Base-by-base conservation (phyloP, 495 filamentous ascomycete species). In the Talaromyces trachyspermus region DNA sequence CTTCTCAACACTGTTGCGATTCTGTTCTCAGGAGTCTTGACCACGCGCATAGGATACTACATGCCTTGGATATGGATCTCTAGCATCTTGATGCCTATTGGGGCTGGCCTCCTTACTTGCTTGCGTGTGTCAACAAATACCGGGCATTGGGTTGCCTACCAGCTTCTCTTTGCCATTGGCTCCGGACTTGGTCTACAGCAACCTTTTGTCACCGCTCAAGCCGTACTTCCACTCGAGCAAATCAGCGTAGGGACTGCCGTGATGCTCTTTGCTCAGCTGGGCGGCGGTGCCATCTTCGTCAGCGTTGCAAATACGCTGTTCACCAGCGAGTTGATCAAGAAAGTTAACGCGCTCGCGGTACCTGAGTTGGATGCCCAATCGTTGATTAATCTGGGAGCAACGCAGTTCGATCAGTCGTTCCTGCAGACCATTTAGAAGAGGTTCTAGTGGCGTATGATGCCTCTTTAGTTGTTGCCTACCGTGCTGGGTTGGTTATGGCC, bases 31-130 rank as follows among this genome's bases (percentile, higher is more conserved):
- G 61, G 61, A 7, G 19, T 25, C 12, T 45, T 60, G 2, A 54
- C 54, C 22, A 48, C 50, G 5, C 25, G 43, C 2, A 40, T 60
- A 11, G 64, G 64, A 25, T 60, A 66, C 50, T 66, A 62, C 48
- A 47, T 50, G 20, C 84, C 84, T 0, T 80, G 79, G 54, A 79
- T 86, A 61, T 65, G 80, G 24, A 19, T 71, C 6, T 18, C 18
- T 4, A 5, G 4, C 33, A 43, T 49, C 3, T 6, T 25, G 30
- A 36, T 47, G 44, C 8, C 44, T 36, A 61, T 5, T 58, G 66
- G 67, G 50, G 49, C 61, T 14, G 46, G 15, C n/a, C 2, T 49
- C 24, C 9, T 30, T 9, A 14, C 35, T 4, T 12, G 7, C 11
- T 2, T 10, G 11, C 10, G 5, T 6, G 23, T 8, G 9, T 15